These are phyloP conservation scores for Cyberlindnera americana DNA, from an alignment of 805 yeast genomes.

Conservation along the genomic window DNA sequence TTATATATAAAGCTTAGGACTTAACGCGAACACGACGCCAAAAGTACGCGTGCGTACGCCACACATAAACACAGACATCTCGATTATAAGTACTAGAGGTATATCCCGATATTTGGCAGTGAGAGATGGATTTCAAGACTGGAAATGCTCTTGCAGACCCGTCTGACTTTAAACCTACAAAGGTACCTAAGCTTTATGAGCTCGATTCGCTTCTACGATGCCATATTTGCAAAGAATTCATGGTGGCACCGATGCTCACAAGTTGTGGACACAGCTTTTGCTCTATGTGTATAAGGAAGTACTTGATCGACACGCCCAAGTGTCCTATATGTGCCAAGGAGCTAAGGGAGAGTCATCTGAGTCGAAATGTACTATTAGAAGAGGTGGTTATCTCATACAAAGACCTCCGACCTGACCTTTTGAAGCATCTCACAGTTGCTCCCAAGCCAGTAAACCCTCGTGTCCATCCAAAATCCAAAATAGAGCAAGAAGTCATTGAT, in stretches of 20 bases:
- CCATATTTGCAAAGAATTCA: constrained; percentile 82
- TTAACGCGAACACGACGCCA: constrained; percentile 1
- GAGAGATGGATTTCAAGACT: constrained; percentile 6
- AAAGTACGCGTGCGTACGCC: background rate
- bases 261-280: constrained; percentile 89
- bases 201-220: constrained; percentile 76
- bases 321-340: constrained; percentile 81
- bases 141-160: constrained; percentile 51
- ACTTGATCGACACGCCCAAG: constrained; percentile 50
- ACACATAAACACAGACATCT: background rate
- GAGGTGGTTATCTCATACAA: constrained; percentile 58
- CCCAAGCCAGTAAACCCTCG: background rate
- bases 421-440: constrained; percentile 28
- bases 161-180: constrained; percentile 60
- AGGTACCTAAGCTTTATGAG: constrained; percentile 51
- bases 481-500: constrained; percentile 25
- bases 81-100: too few relatives aligned
- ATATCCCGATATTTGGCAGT: too few relatives aligned
- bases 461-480: background rate
- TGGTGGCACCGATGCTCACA: constrained; percentile 76
- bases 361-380: constrained; percentile 66
- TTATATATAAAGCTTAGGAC: too few relatives aligned
- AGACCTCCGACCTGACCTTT: constrained; percentile 37
- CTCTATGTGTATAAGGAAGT: constrained; percentile 77
- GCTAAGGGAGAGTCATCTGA: constrained; percentile 63